Evolutionary conservation across 1,284 basidiomycete species (phyloP).

Genomic region (Heimioporus punctisporus): DNA sequence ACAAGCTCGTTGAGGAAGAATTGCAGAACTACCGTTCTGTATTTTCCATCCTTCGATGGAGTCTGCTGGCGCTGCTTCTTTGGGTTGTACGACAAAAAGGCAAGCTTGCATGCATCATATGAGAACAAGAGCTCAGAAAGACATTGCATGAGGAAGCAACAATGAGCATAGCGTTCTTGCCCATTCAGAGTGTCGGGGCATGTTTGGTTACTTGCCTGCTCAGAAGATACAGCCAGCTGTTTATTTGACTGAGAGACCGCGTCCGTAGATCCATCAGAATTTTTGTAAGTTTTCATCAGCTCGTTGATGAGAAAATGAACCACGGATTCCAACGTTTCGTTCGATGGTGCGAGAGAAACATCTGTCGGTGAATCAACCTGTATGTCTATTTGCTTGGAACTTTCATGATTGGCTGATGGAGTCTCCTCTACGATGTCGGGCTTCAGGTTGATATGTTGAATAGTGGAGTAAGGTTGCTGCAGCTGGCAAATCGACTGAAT

Average conservation of each 20-base stretch:
- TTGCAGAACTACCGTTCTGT: constrained; percentile 68
- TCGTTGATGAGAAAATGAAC: constrained; percentile 78
- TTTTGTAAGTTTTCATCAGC: constrained; percentile 63
- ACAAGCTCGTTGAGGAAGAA: constrained; percentile 81
- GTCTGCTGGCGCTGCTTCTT: constrained; percentile 64
- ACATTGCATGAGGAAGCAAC: constrained; percentile 90
- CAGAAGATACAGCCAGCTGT: constrained; percentile 11
- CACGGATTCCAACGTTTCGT: constrained; percentile 62
- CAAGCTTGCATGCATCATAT: constrained; percentile 89
- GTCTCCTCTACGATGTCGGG: constrained; percentile 30
- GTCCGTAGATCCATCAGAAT: constrained; percentile 16
- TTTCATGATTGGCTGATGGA: constrained; percentile 21
- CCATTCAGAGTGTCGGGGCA: constrained; percentile 14
- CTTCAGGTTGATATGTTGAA: constrained; percentile 70
- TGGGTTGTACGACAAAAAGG: constrained; percentile 81
- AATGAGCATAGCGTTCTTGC: constrained; percentile 60
- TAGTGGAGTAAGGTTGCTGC: constrained; percentile 60
- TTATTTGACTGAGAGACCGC: constrained; percentile 14
- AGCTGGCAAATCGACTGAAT: constrained; percentile 76
- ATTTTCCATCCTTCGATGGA: constrained; percentile 66
- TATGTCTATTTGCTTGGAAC: constrained; percentile 51
- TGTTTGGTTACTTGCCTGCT: constrained; percentile 21
- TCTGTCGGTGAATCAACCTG: constrained; percentile 59
- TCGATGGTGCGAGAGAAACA: constrained; percentile 29
- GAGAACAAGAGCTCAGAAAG: constrained; percentile 94